Percentiles rank a stretch among this genome's conserved stretches.
Evolutionary conservation across 139 green algal species (phyloP).

Genomic region (Gonium pectorale): DNA sequence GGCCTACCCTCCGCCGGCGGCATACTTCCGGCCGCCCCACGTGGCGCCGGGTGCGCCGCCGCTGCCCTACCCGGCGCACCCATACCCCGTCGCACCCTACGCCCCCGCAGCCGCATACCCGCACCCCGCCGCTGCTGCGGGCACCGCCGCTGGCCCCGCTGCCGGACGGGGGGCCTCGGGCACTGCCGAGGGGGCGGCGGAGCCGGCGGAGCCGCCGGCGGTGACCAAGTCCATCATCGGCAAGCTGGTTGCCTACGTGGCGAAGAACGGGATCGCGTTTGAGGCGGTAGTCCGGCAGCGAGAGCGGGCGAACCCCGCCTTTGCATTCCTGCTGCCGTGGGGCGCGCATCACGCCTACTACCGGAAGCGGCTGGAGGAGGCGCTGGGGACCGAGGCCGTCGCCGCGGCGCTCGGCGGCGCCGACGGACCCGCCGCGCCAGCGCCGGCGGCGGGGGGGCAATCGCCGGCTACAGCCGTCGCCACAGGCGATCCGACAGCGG

Average conservation of each 20-base stretch:
- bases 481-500: too few species aligned
- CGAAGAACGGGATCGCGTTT: conserved; percentile 47
- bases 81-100: neutral
- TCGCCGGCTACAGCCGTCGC: too few species aligned
- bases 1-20: neutral
- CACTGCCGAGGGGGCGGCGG: neutral
- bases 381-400: conserved; percentile 25
- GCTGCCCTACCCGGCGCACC: neutral
- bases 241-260: conserved; percentile 52
- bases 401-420: conserved; percentile 20
- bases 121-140: neutral
- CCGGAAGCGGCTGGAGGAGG: conserved; percentile 42
- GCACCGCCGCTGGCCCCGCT: neutral
- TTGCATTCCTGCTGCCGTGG: conserved; percentile 72
- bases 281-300: conserved; percentile 64
- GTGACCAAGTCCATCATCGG: conserved; percentile 46
- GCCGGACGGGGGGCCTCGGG: neutral
- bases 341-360: conserved; percentile 67
- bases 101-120: neutral
- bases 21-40: neutral
- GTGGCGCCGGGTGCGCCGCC: neutral
- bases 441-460: neutral
- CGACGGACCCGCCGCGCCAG: neutral
- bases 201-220: neutral
- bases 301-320: conserved; percentile 73